Evolutionary conservation across 306 rosid species (phyloP), one percentile per base, ranked within the genome.

Genomic region (Begonia fuchsioides): DNA sequence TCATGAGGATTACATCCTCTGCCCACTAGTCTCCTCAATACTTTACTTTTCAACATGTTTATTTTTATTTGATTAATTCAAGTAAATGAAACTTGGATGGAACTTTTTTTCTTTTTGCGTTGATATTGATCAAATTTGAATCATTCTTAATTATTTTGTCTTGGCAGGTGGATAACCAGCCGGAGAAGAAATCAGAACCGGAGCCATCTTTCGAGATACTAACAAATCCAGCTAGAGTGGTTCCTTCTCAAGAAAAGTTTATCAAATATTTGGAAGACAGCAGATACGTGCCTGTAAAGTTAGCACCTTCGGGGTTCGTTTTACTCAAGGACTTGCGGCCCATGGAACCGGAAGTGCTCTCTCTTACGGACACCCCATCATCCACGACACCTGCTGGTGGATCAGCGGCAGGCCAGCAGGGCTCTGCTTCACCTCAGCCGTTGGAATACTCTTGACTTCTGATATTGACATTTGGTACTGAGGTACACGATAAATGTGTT

Each of bases 151-250:
- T 26, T 26, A 4, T 3, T 26, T 3, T 48, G 14, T 51, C 55
- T 17, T 61, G 56, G 44, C 69, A 90, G 97, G 97, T 84, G 56
- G 97, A 84, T 64, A 60, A 62, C 62, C 62, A 82, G 47, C 44
- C 62, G 1, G 95, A 84, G 66, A 90, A 90, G 80, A 90, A 90
- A 62, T 49, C 92, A 48, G 97, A 90, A 66, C 95, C 97, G 0
- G 97, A 90, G 62, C 76, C 84, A 13, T 62, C 81, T 54, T 90
- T 78, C 39, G 95, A 90, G 77, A 75, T 90, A 63, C 72, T 90
- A 57, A 81, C 79, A 43, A 90, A 90, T 64, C 97, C 97, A 53
- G 97, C 97, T 3, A 84, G 97, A 67, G 97, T 90, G 57, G 90
- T 84, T 70, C 97, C 97, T 66, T 78, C 93, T 13, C 97, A 90